Base-by-base conservation (phyloP, 2,329 filamentous ascomycete genomes). In the Beauveria sp. region DNA sequence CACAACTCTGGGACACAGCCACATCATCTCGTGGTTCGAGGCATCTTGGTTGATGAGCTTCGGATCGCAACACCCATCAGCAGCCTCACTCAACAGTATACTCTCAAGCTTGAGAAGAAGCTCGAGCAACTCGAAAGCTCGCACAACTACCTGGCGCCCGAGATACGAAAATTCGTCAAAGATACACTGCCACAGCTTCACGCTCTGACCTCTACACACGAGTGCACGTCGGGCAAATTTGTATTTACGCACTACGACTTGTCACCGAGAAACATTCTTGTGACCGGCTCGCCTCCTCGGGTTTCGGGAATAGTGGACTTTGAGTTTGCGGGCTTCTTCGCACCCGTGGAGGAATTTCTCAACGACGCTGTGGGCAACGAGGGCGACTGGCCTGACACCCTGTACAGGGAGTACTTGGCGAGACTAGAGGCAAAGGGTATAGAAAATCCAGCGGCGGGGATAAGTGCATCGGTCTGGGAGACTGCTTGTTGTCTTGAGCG, bases 321-420 rank as follows among this genome's bases (percentile, higher is more conserved):
- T 62, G 67, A 69, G 50, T 69, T 67, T 57, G 60, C 67, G 2
- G 66, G 67, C 20, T 69, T 68, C 61, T 68, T 67, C 50, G 42
- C 63, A 1, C 63, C 62, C 1, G 28, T 63, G 1, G 65, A 69
- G 18, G 67, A 67, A 51, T 68, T 68, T 50, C 56, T 63, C 43
- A 63, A 63, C 26, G 61, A 63, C 34, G 52, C 51, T 12, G 38
- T 56, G 4, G 57, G 51, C 24, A 63, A 63, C 53, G 38, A 55
- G 24, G 61, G 52, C 10, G 61, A 63, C 46, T 63, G 61, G 61
- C 43, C 38, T 1, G 43, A 60, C 22, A 3, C 20, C 18, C 34
- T 40, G 2, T 63, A 63, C 52, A n/a, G 16, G 9, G 51, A 30
- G 5, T 63, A 63, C 34, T 43, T 51, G 8, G 55, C 28, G 1